Conservation (phyloP, 2,329 filamentous ascomycete species). For the Verticillium dahliae region DNA sequence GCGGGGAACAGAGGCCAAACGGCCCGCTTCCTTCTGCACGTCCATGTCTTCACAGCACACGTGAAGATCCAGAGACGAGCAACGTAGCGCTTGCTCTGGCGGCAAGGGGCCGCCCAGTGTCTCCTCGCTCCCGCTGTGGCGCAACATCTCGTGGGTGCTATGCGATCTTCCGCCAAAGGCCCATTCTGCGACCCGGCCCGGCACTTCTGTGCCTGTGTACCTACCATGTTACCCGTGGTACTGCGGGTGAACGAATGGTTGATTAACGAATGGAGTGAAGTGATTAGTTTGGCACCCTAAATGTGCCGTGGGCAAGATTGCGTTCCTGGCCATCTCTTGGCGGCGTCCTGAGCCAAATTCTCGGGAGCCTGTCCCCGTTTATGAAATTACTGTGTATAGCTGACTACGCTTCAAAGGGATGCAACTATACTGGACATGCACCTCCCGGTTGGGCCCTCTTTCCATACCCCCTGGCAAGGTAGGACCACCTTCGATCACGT, state of each 20-base stretch:
- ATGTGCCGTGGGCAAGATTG: no score
- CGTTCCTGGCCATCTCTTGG: no score
- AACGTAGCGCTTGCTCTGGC: not conserved
- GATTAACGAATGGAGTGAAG: not conserved
- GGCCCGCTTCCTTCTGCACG: constrained; percentile 6
- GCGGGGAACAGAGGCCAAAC: constrained; percentile 2
- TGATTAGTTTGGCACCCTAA: not conserved
- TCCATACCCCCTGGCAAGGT: not conserved
- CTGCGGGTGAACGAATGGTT: not conserved
- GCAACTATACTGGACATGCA: not conserved
- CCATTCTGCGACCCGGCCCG: constrained; percentile 6
- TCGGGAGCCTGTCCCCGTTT: no score
- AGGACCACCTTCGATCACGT: not conserved
- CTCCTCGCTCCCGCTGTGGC: not conserved
- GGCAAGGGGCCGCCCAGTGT: not conserved
- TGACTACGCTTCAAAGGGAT: no score
- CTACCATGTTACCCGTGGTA: not conserved
- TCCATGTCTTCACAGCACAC: constrained; percentile 1
- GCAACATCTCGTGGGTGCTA: not conserved
- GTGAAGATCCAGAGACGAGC: not conserved
- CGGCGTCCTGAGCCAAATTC: no score
- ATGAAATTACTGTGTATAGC: no score
- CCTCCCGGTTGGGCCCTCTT: not conserved
- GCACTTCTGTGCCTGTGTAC: constrained; percentile 1
- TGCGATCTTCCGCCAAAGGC: constrained; percentile 4